Base-by-base conservation (phyloP, 495 filamentous ascomycete species). In the Cetradonia linearis region DNA sequence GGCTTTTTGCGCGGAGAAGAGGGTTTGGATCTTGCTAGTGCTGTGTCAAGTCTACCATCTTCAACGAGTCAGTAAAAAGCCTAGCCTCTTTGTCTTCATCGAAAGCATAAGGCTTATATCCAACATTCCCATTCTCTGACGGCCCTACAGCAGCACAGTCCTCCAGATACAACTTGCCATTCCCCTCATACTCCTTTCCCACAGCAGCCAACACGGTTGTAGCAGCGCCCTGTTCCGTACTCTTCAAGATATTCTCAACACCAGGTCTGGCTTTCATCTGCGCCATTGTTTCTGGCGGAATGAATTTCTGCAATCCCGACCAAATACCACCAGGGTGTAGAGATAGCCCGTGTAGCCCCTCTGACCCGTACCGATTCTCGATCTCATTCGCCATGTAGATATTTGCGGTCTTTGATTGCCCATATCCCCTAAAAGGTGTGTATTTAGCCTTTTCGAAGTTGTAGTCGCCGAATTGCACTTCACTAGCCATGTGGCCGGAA, bases 381-480 rank as follows among this genome's bases (percentile, higher is more conserved):
- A 78, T 70, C 62, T 78, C 67, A 34, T 72, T 75, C 9, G 76
- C 72, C 61, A 70, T 73, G 50, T 67, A 77, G 30, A 77, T 70
- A 31, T 71, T 71, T 8, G 75, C 74, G 0, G 69, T 72, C 57
- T 76, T 78, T 62, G 64, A 68, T 36, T 71, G 65, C 1, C 68
- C 70, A 36, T 78, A 75, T 1, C 69, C 73, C 2, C 53, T 53
- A 69, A 68, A 71, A 1, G 70, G 67, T 5, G 70, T 63, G 62
- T 81, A 81, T 10, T 62, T 69, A 0, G 60, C 58, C 20, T 70
- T 68, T 8, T 72, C 65, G 44, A 75, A 66, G 55, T 69, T 68
- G 58, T 70, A 65, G 63, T 75, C 66, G 37, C 69, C 70, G 50
- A 71, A 63, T 14, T 40, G 53, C 25, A 76, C 36, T 4, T 42